Evolutionary conservation across 495 filamentous ascomycete genomes (phyloP).

Genomic region (Lichenothelia convexa): DNA sequence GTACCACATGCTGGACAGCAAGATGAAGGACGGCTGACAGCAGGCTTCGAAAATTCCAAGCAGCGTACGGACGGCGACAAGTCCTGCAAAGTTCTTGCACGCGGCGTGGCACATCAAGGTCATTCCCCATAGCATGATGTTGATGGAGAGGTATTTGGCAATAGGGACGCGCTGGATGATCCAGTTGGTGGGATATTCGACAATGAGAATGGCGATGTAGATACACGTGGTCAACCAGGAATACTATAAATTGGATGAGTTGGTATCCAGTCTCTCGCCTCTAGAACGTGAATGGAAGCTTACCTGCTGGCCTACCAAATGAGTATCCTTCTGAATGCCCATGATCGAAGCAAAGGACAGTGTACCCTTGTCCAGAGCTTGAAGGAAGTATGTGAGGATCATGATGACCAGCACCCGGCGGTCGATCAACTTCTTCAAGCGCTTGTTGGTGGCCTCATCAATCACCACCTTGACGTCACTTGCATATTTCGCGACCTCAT

Average conservation of each 20-base stretch:
- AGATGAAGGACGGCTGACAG: conserved; percentile 37
- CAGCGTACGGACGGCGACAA: conserved; percentile 34
- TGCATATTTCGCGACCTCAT: conserved; percentile 45
- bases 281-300: conserved; percentile 3
- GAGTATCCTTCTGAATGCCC: conserved; percentile 39
- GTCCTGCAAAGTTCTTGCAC: conserved; percentile 27
- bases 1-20: conserved; percentile 42
- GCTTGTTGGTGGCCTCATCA: conserved; percentile 32
- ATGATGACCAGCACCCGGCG: conserved; percentile 31
- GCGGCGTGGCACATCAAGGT: conserved; percentile 37
- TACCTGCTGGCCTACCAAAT: conserved; percentile 32
- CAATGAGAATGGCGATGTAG: conserved; percentile 29
- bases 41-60: conserved; percentile 47
- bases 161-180: conserved; percentile 18
- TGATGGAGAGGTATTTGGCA: conserved; percentile 9
- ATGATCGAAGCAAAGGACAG: conserved; percentile 54
- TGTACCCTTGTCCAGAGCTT: conserved; percentile 57
- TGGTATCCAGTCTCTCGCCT: too few species aligned
- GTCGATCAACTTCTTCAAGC: conserved; percentile 33
- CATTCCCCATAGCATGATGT: conserved; percentile 25
- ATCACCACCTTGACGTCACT: conserved; percentile 31
- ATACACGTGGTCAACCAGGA: conserved; percentile 35
- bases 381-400: conserved; percentile 47
- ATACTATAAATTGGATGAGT: conserved; percentile 21
- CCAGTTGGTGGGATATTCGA: conserved; percentile 43